These are phyloP conservation scores for Tylopilus vinaceipallidus DNA, from an alignment of 768 basidiomycete species.

Conservation along the genomic window DNA sequence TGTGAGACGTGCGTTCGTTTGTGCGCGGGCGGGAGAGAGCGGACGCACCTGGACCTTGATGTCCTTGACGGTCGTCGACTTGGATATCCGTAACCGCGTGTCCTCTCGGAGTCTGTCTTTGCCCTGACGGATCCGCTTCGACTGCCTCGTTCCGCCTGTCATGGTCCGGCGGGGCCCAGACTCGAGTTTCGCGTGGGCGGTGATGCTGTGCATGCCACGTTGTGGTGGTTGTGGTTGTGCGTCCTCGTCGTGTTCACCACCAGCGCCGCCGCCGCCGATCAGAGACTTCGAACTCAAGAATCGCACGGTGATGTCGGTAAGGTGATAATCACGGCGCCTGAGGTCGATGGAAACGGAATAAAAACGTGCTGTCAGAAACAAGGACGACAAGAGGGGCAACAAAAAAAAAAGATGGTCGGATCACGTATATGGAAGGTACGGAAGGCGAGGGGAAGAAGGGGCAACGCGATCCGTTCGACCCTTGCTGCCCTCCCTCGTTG, in stretches of 20 bases:
- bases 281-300: constrained; percentile 36
- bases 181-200: constrained; percentile 26
- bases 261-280: constrained; percentile 23
- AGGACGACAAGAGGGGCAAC: not conserved
- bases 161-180: constrained; percentile 34
- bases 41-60: constrained; percentile 67
- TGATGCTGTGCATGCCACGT: too few species aligned
- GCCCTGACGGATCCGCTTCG: constrained; percentile 63
- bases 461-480: constrained; percentile 2
- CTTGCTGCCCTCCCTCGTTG: too few species aligned
- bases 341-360: constrained; percentile 6
- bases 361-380: constrained; percentile 16
- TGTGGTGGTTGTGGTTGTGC: not conserved
- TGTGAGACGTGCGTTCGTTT: constrained; percentile 2
- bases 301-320: constrained; percentile 62
- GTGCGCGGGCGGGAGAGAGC: not conserved
- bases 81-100: constrained; percentile 54
- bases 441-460: not conserved
- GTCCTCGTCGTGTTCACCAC: constrained; percentile 22
- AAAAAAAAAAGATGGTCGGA: not conserved
- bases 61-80: constrained; percentile 71
- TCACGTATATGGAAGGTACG: not conserved
- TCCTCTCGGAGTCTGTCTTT: constrained; percentile 46
- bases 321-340: constrained; percentile 47
- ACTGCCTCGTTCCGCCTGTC: constrained; percentile 53